Conservation (phyloP, 1,284 basidiomycete species). For the Erythrobasidium hasegawianum region DNA sequence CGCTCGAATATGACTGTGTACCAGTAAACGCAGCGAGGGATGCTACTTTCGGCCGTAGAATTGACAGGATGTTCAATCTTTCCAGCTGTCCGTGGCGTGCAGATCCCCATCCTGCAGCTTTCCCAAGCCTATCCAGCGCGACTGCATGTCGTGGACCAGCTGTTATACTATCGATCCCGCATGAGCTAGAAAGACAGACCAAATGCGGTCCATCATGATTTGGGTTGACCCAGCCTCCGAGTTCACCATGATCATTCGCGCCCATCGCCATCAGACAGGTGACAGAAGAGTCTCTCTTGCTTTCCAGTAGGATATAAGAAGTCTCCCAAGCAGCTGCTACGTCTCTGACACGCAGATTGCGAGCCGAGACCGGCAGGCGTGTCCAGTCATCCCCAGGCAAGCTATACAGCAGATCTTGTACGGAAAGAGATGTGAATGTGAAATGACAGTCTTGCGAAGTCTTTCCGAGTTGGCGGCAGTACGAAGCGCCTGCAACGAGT, state of each 20-base stretch:
- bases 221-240: constrained; percentile 53
- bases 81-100: constrained; percentile 26
- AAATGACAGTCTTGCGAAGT: neutral
- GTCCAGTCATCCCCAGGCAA: neutral
- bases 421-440: neutral
- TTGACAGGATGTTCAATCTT: neutral
- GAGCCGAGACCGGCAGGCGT: neutral
- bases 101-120: constrained; percentile 9
- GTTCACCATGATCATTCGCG: constrained; percentile 70
- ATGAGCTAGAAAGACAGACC: neutral
- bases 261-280: constrained; percentile 70
- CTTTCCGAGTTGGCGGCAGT: constrained; percentile 28
- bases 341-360: neutral
- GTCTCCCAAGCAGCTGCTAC: constrained; percentile 33
- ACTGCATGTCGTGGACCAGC: constrained; percentile 25
- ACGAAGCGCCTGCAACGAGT: constrained; percentile 34
- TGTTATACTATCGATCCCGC: neutral
- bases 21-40: constrained; percentile 40
- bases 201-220: neutral
- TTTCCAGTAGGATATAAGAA: constrained; percentile 13
- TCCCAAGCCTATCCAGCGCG: neutral
- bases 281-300: neutral
- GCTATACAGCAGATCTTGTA: neutral
- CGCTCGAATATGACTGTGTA: neutral
- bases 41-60: constrained; percentile 25